These are phyloP conservation scores for Paraphoma chrysanthemicola DNA, from an alignment of 2,329 filamentous ascomycete genomes.

Conservation along the genomic window DNA sequence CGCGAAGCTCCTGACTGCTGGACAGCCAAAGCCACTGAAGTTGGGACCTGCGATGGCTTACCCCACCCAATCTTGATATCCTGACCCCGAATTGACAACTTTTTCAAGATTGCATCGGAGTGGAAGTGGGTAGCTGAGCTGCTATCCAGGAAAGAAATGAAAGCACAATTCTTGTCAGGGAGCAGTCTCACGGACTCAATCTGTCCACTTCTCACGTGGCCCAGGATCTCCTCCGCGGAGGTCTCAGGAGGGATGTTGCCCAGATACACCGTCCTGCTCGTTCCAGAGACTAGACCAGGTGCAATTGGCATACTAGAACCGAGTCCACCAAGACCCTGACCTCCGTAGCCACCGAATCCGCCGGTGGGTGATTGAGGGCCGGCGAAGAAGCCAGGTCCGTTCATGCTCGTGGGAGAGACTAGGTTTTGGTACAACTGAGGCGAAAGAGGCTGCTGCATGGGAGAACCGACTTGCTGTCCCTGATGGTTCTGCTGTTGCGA, in stretches of 20 bases:
- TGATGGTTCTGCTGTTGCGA: constrained; percentile 66
- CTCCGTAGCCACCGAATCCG: constrained; percentile 70
- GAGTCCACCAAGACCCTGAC: constrained; percentile 67
- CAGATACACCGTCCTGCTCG: constrained; percentile 94
- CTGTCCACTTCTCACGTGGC: constrained; percentile 94
- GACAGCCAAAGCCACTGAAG: constrained; percentile 94
- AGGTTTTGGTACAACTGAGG: constrained; percentile 84
- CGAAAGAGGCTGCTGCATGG: constrained; percentile 73
- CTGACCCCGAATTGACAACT: constrained; percentile 96
- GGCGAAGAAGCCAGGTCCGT: constrained; percentile 79
- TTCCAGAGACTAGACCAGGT: constrained; percentile 83
- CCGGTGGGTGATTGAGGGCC: constrained; percentile 85
- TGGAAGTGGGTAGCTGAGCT: constrained; percentile 99
- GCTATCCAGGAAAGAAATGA: constrained; percentile 98
- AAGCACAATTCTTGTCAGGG: constrained; percentile 99
- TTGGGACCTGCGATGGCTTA: constrained; percentile 97
- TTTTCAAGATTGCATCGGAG: constrained; percentile 99
- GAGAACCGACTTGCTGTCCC: constrained; percentile 72
- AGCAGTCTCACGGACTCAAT: constrained; percentile 98
- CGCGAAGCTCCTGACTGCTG: constrained; percentile 96
- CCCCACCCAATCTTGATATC: constrained; percentile 99
- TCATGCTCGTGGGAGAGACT: constrained; percentile 84
- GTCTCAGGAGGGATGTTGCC: constrained; percentile 99
- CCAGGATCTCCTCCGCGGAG: constrained; percentile 92
- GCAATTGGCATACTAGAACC: constrained; percentile 78